Conservation (phyloP, 768 basidiomycete species). For the Melanogaster broomeanus region DNA sequence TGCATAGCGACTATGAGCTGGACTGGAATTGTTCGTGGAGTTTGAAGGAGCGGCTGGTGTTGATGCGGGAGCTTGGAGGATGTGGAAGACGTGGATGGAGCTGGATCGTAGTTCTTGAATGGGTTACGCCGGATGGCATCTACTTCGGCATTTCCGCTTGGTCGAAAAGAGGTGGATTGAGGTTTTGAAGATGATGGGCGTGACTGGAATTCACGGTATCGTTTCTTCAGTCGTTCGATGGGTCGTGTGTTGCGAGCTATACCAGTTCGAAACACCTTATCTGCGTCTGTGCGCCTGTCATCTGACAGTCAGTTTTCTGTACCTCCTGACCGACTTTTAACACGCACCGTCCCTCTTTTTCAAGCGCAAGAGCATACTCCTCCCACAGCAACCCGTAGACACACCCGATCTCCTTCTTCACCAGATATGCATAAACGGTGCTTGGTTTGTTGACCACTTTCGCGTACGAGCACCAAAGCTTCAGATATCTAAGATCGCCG, state of each 20-base stretch:
- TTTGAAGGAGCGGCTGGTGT: constrained; percentile 25
- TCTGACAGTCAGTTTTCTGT: constrained; percentile 3
- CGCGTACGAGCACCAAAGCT: constrained; percentile 89
- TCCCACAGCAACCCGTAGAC: constrained; percentile 84
- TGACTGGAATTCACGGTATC: constrained; percentile 77
- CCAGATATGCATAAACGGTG: constrained; percentile 70
- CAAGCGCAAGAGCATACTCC: constrained; percentile 83
- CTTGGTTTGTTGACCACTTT: constrained; percentile 72
- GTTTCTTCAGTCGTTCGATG: constrained; percentile 77
- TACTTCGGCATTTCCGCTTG: constrained; percentile 27
- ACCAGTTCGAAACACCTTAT: constrained; percentile 78
- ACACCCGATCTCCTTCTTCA: constrained; percentile 74
- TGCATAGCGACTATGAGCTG: constrained; percentile 55
- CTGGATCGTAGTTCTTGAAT: constrained; percentile 36
- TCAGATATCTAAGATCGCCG: constrained; percentile 87
- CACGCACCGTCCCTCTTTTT: constrained; percentile 73
- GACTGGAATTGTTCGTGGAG: constrained; percentile 41
- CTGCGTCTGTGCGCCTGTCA: constrained; percentile 72
- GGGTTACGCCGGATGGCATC: constrained; percentile 36
- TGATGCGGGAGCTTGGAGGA: constrained; percentile 16
- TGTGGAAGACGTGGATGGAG: constrained; percentile 34
- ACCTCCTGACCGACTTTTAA: constrained; percentile 4
- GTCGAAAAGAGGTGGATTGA: constrained; percentile 22
- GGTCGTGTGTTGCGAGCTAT: constrained; percentile 83
- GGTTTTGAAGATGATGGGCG: constrained; percentile 39